Evolutionary conservation across 805 yeast genomes (phyloP).

Genomic region (Grigorovia yakushimaensis): DNA sequence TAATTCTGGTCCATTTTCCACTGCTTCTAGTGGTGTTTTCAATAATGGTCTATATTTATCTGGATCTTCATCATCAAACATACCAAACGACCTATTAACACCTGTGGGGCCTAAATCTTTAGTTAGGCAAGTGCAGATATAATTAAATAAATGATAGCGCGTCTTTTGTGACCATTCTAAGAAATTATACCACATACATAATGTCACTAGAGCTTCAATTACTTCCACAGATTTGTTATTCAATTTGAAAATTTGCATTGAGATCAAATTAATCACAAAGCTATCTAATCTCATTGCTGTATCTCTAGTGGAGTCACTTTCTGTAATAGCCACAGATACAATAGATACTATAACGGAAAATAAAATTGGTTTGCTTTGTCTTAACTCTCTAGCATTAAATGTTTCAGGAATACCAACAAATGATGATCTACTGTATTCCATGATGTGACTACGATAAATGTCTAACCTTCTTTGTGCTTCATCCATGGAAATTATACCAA

Average conservation of each 20-base stretch:
- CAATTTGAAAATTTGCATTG: constrained; percentile 52
- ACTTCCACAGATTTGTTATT: constrained; percentile 67
- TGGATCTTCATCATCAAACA: constrained; percentile 17
- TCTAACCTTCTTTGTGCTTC: constrained; percentile 51
- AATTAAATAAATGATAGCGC: constrained; percentile 60
- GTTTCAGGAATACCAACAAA: constrained; percentile 44
- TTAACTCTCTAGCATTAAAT: constrained; percentile 37
- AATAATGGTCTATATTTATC: constrained; percentile 9
- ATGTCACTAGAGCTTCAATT: constrained; percentile 48
- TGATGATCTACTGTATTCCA: constrained; percentile 37
- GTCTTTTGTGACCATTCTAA: constrained; percentile 76
- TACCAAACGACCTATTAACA: constrained; percentile 36
- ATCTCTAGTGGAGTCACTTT: constrained; percentile 28
- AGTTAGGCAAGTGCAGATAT: constrained; percentile 55
- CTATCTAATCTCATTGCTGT: constrained; percentile 41
- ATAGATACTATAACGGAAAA: constrained; percentile 58
- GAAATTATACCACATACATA: constrained; percentile 73
- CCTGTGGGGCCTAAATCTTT: constrained; percentile 64
- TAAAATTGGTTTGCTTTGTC: constrained; percentile 46
- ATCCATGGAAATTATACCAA: constrained; percentile 45
- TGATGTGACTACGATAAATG: constrained; percentile 39
- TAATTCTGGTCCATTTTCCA: constrained; percentile 17
- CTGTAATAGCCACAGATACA: constrained; percentile 37
- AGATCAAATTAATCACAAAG: constrained; percentile 40
- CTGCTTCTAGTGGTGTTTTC: constrained; percentile 16